These are phyloP conservation scores for Leptoxyphium fumago DNA, from an alignment of 2,329 filamentous ascomycete genomes.

Conservation along the genomic window DNA sequence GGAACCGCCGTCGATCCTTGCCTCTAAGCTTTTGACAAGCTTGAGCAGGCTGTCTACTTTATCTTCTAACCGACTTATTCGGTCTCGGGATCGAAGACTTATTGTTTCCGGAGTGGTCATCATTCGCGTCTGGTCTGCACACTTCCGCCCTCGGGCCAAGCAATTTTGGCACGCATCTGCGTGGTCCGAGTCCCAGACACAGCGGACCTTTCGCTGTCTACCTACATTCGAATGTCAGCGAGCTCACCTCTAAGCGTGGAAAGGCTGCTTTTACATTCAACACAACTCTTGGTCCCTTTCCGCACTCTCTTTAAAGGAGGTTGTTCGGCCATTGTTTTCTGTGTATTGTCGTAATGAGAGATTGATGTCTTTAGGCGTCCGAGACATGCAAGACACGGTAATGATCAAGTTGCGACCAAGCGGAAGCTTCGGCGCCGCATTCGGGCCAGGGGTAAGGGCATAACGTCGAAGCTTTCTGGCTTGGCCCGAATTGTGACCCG, in stretches of 20 bases:
- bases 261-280: constrained; percentile 11
- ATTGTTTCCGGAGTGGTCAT: constrained; percentile 1
- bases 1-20: constrained; percentile 3
- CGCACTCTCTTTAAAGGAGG: constrained; percentile 9
- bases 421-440: no score
- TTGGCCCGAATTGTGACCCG: no score
- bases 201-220: constrained; percentile 18
- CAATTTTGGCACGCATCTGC: constrained; percentile 9
- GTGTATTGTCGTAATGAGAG: no score
- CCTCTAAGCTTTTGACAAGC: constrained; percentile 7
- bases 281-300: constrained; percentile 18
- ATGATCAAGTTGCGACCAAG: no score
- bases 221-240: constrained; percentile 4
- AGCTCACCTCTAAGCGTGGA: neutral
- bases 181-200: constrained; percentile 11
- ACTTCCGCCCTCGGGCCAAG: constrained; percentile 6
- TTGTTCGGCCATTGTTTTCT: neutral
- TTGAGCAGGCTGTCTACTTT: constrained; percentile 9
- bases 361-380: no score
- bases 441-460: no score
- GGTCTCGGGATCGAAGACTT: constrained; percentile 1
- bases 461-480: no score
- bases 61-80: constrained; percentile 7
- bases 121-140: constrained; percentile 9
- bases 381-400: no score